Base-by-base conservation (phyloP, 306 rosid genomes). In the Pyrus bretschneideri region DNA sequence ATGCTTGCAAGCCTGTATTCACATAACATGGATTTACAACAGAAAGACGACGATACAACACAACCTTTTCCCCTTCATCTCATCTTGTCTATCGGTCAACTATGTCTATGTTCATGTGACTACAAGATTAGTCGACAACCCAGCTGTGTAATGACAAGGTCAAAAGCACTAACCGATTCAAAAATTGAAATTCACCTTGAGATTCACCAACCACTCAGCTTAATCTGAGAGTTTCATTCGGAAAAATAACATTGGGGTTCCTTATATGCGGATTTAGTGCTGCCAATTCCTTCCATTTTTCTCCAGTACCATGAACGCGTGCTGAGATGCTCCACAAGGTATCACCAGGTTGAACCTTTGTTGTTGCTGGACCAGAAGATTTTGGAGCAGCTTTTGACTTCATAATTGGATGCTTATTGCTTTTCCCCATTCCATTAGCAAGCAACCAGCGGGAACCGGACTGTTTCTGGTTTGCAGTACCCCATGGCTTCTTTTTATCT, bases 381-480 rank as follows among this genome's bases (percentile, higher is more conserved):
- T 89, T 88, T 4, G 89, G 33, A 33, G 79, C 85, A 66, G 45
- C 62, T 83, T 84, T 90, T 55, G 96, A 72, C 86, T 89, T 95
- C 82, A 88, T 21, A 9, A 83, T 42, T 51, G 89, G 88, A 76
- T 90, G 83, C 76, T 88, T 89, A 73, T 80, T 85, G 81, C 63
- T 70, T 80, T 92, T 95, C 23, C 97, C 92, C 97, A 90, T 90
- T 76, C 97, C 99, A 74, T 89, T 90, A 9, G 97, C 97, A 67
- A 95, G 74, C 86, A 92, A 76, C 99, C 99, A 92, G 14, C 99
- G 96, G 4, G 99, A 95, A 73, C 93, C 92, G 10, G 97, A 90
- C 49, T 90, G 83, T 63, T 90, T 89, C 83, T 89, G 90, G 57
- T 38, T 78, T 19, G 87, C 72, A 27, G 80, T 79, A 55, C 91